Percentiles rank a stretch among this genome's conserved stretches.
Conservation (phyloP, 2,329 filamentous ascomycete genomes). For the Fusarium drepaniforme region DNA sequence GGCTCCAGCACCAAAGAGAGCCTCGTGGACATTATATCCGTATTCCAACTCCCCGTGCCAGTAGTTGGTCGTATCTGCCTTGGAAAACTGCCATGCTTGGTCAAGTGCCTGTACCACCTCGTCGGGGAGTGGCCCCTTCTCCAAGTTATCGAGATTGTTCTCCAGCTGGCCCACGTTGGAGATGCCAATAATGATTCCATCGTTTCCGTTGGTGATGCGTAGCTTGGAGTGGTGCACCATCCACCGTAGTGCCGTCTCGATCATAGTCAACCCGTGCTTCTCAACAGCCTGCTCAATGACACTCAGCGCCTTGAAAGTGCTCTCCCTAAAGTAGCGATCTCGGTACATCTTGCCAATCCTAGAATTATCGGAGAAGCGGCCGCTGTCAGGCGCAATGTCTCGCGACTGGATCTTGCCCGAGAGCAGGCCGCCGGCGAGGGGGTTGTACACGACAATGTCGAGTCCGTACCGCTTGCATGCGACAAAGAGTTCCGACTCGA, state of each 20-base stretch:
- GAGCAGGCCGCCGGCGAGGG: slow-evolving; percentile 83
- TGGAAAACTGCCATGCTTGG: slow-evolving; percentile 80
- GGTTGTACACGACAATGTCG: slow-evolving; percentile 86
- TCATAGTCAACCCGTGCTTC: slow-evolving; percentile 75
- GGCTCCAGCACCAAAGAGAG: slow-evolving; percentile 64
- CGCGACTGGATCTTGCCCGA: slow-evolving; percentile 81
- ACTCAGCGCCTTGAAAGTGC: slow-evolving; percentile 71
- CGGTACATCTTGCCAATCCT: slow-evolving; percentile 70
- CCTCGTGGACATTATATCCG: slow-evolving; percentile 72
- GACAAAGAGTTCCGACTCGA: slow-evolving; percentile 81
- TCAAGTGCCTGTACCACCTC: slow-evolving; percentile 82
- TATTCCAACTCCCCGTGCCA: slow-evolving; percentile 75
- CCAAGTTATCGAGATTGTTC: slow-evolving; percentile 67
- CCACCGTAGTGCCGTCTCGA: slow-evolving; percentile 83
- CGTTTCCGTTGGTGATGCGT: slow-evolving; percentile 64
- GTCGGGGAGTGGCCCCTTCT: slow-evolving; percentile 80
- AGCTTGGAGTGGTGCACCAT: slow-evolving; percentile 76
- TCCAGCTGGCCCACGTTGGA: slow-evolving; percentile 69
- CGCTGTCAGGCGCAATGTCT: slow-evolving; percentile 72
- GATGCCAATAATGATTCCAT: slow-evolving; percentile 71
- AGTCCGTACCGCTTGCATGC: slow-evolving; percentile 82
- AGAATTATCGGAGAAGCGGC: slow-evolving; percentile 75
- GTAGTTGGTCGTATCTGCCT: slow-evolving; percentile 65
- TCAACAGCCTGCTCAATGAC: slow-evolving; percentile 75
- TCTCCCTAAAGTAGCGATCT: slow-evolving; percentile 78